Evolutionary conservation across 2,329 filamentous ascomycete species (phyloP).

Genomic region (Colletotrichum tanaceti): DNA sequence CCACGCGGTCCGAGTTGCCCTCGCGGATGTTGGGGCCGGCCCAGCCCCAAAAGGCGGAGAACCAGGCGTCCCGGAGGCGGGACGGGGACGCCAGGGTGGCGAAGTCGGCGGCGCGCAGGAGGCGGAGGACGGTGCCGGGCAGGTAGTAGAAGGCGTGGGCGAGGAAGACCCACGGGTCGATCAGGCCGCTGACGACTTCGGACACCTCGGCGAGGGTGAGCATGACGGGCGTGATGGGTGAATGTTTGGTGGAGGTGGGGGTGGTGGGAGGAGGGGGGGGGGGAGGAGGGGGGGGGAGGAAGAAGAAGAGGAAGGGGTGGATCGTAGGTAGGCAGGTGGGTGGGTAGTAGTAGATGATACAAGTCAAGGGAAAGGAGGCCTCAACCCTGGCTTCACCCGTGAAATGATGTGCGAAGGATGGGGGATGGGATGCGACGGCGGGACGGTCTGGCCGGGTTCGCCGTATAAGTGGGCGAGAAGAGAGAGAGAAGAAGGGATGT

Average conservation of each 20-base stretch:
- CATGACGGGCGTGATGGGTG: constrained; percentile 42
- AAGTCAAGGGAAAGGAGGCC: neutral
- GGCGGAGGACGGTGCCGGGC: constrained; percentile 59
- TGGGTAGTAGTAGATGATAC: too few species aligned
- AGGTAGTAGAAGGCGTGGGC: constrained; percentile 60
- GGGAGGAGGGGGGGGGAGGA: too few species aligned
- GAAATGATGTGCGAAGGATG: neutral
- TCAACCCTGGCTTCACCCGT: neutral
- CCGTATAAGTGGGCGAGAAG: constrained; percentile 18
- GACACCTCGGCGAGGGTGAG: constrained; percentile 39
- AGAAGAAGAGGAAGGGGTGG: too few species aligned
- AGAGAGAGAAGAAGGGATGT: neutral
- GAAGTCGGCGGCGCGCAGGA: constrained; percentile 53
- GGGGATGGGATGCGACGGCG: neutral
- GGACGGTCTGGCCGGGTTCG: constrained; percentile 8
- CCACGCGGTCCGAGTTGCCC: constrained; percentile 56
- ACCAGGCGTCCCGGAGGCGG: constrained; percentile 64
- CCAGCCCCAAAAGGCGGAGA: constrained; percentile 69
- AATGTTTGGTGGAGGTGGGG: neutral
- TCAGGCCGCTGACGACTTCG: constrained; percentile 49
- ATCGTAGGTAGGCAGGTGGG: too few species aligned
- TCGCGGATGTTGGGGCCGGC: constrained; percentile 63
- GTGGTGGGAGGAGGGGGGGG: neutral
- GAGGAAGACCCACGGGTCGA: constrained; percentile 67
- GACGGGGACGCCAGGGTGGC: constrained; percentile 55